phyloP scores from a whole-genome alignment of 306 rosid genomes.

The Trifolium subterraneum region DNA sequence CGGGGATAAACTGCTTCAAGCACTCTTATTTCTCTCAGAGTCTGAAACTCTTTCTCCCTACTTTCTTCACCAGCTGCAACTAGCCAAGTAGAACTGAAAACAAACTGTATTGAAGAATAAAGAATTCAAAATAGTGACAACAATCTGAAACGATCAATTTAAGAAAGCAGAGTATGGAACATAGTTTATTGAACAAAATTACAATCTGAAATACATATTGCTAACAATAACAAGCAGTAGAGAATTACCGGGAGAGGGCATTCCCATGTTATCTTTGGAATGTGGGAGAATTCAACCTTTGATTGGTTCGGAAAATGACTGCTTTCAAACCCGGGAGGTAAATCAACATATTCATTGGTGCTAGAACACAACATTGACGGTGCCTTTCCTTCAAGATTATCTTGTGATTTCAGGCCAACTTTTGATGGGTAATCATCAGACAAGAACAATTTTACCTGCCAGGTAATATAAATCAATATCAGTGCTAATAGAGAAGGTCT shows the following conservation, averaged over 20 bases:
- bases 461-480: background rate
- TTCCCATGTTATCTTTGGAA: slow-evolving; percentile 61
- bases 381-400: slow-evolving; percentile 56
- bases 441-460: slow-evolving; percentile 65
- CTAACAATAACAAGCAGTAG: slow-evolving; percentile 7
- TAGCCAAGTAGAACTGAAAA: slow-evolving; percentile 52
- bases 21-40: slow-evolving; percentile 59
- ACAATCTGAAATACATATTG: background rate
- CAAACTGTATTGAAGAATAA: slow-evolving; percentile 53
- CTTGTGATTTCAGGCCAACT: slow-evolving; percentile 53
- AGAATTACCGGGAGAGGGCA: slow-evolving; percentile 67
- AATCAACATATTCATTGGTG: slow-evolving; percentile 41
- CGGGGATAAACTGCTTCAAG: slow-evolving; percentile 86
- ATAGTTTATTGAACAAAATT: background rate
- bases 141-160: slow-evolving; percentile 5
- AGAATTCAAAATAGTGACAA: slow-evolving; percentile 17
- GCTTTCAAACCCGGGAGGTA: slow-evolving; percentile 80
- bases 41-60: slow-evolving; percentile 58
- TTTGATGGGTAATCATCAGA: slow-evolving; percentile 66
- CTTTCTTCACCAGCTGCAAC: slow-evolving; percentile 80
- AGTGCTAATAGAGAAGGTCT: slow-evolving; percentile 23
- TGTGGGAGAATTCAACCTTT: slow-evolving; percentile 32
- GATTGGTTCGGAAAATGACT: slow-evolving; percentile 38
- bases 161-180: slow-evolving; percentile 11
- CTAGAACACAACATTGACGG: slow-evolving; percentile 48